Conservation (phyloP, 352 stramenopile species). For the Blastocystis sp. region DNA sequence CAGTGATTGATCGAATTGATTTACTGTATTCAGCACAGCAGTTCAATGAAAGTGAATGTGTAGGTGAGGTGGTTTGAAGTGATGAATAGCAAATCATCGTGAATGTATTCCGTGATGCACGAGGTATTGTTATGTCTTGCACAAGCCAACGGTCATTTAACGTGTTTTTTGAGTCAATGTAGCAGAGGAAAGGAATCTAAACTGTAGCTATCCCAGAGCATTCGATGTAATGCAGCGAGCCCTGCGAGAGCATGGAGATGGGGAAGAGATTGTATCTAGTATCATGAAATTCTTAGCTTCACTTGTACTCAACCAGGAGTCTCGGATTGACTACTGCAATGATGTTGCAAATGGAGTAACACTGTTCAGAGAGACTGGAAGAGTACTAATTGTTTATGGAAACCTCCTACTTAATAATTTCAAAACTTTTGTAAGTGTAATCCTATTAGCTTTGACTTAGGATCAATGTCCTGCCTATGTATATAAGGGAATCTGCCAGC, state of each 20-base stretch:
- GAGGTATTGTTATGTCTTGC: conserved; percentile 20
- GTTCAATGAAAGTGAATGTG: background rate
- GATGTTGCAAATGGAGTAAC: conserved; percentile 17
- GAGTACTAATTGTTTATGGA: background rate
- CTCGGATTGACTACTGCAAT: conserved; percentile 50
- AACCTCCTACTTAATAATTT: conserved; percentile 20
- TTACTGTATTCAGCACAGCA: background rate
- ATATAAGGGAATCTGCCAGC: conserved; percentile 52
- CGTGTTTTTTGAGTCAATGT: conserved; percentile 36
- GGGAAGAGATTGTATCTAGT: background rate
- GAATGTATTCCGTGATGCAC: conserved; percentile 21
- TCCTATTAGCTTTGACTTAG: background rate
- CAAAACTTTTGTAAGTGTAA: background rate
- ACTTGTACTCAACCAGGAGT: conserved; percentile 28
- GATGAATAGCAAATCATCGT: background rate
- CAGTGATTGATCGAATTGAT: background rate
- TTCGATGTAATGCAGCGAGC: conserved; percentile 47
- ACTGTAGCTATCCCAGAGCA: conserved; percentile 1
- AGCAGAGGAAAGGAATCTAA: background rate
- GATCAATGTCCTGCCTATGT: conserved; percentile 10
- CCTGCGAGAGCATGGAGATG: background rate
- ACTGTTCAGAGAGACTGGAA: conserved; percentile 10
- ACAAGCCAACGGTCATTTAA: background rate
- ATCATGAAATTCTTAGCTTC: conserved; percentile 46
- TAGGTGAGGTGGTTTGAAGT: background rate